A percentile compares a stretch with the other conserved stretches of the same genome.
Conservation (phyloP, 139 green algal species). For the Diplosphaera chodatii region DNA sequence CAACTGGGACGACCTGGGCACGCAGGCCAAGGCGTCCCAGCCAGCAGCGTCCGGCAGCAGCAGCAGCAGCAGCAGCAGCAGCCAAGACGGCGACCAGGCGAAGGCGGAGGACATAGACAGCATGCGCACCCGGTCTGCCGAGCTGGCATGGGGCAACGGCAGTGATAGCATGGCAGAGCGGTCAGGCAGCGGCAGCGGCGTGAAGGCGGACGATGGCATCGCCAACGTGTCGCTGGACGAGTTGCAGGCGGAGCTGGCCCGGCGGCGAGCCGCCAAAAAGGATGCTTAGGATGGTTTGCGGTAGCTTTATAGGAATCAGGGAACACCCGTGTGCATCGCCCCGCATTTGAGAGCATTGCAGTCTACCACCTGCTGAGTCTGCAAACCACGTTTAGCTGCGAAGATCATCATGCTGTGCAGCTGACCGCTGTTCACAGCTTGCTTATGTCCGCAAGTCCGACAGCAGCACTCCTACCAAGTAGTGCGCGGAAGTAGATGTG, state of each 20-base stretch:
- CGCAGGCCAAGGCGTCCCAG: not conserved
- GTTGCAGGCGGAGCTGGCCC: conserved; percentile 68
- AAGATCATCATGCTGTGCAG: no score
- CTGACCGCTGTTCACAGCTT: no score
- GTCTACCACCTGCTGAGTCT: no score
- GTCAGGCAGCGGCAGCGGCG: not conserved
- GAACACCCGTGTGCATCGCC: no score
- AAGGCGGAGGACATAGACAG: conserved; percentile 79
- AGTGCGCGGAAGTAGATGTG: no score
- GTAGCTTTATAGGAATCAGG: no score
- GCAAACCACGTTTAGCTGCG: no score
- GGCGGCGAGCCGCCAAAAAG: conserved; percentile 17
- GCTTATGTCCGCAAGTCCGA: no score
- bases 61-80: not conserved
- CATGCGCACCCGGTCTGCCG: conserved; percentile 64
- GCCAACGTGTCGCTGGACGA: conserved; percentile 54
- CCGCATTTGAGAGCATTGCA: no score
- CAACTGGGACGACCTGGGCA: not conserved
- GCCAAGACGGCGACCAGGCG: not conserved
- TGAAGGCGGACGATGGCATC: conserved; percentile 27
- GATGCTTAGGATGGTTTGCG: no score
- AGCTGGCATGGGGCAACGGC: conserved; percentile 66
- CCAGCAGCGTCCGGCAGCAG: not conserved
- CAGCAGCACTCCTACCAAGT: no score
- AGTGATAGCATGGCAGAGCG: conserved; percentile 2